Conservation (phyloP, 768 basidiomycete genomes). For the Agrocybe praecox region DNA sequence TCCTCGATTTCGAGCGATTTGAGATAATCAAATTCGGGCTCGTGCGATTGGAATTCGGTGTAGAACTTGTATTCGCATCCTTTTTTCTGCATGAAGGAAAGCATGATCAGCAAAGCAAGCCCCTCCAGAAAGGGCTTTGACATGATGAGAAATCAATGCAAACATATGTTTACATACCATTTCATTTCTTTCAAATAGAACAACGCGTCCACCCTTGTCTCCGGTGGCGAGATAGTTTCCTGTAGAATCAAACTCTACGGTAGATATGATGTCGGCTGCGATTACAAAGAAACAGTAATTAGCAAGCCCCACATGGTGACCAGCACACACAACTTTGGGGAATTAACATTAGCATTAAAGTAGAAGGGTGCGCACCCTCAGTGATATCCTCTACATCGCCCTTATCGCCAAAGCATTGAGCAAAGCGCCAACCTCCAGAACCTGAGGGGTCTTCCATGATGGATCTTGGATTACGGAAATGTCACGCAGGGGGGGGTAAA, state of each 20-base stretch:
- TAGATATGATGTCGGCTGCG: conserved; percentile 99
- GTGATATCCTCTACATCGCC: conserved; percentile 99
- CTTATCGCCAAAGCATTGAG: conserved; percentile 99
- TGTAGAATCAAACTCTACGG: conserved; percentile 99
- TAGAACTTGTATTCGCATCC: conserved; percentile 99
- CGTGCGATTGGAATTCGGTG: conserved; percentile 99
- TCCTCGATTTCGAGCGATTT: conserved; percentile 99
- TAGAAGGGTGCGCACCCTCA: conserved; percentile 66
- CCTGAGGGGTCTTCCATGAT: conserved; percentile 86
- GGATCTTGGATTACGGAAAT: conserved; percentile 25
- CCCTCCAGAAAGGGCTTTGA: conserved; percentile 15
- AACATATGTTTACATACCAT: conserved; percentile 53
- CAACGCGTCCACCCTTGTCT: conserved; percentile 98
- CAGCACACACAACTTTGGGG: conserved; percentile 5
- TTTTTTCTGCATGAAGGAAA: conserved; percentile 75
- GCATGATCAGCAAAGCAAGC: conserved; percentile 23
- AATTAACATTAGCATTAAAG: background rate
- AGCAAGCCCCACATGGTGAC: conserved; percentile 16
- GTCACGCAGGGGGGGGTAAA: conserved; percentile 19
- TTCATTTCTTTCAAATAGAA: conserved; percentile 98
- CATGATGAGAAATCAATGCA: conserved; percentile 16
- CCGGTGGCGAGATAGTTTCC: conserved; percentile 99
- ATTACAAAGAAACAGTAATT: conserved; percentile 26
- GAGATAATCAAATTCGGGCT: conserved; percentile 99
- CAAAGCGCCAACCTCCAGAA: conserved; percentile 96